Conservation (phyloP, 179 eudicot genomes). For the Corrigiola litoralis region DNA sequence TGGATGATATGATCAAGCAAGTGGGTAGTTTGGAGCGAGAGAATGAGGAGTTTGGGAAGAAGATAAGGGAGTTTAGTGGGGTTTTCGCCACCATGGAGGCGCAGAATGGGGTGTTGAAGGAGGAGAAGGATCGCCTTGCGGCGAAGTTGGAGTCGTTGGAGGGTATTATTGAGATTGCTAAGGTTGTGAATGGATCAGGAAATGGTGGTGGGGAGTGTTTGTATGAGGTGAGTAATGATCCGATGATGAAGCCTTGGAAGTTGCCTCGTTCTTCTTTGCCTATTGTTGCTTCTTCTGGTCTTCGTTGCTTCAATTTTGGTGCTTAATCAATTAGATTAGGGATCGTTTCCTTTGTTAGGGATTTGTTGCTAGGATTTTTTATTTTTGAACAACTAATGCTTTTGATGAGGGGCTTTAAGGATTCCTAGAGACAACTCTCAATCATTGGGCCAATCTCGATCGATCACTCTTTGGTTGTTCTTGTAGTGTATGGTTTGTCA, state of each 20-base stretch:
- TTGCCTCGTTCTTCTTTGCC: conserved; percentile 27
- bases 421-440: too few relatives aligned
- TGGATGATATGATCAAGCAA: conserved; percentile 32
- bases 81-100: conserved; percentile 7
- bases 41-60: conserved; percentile 20
- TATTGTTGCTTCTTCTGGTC: conserved; percentile 19
- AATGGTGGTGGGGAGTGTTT: neutral
- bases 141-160: conserved; percentile 34
- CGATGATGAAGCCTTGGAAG: conserved; percentile 26
- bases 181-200: conserved; percentile 23
- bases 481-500: too few relatives aligned
- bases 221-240: conserved; percentile 9
- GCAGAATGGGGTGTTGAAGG: conserved; percentile 19
- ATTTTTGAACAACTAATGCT: too few relatives aligned
- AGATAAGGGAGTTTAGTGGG: conserved; percentile 6
- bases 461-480: too few relatives aligned
- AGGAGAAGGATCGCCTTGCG: conserved; percentile 22
- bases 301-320: conserved; percentile 12
- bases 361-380: too few relatives aligned
- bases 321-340: neutral
- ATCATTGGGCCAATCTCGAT: too few relatives aligned
- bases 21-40: conserved; percentile 15
- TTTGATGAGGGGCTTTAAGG: too few relatives aligned
- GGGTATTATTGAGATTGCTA: conserved; percentile 17
- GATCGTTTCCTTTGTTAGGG: too few relatives aligned